phyloP scores from a whole-genome alignment of 2,329 filamentous ascomycete genomes.

The Diplodia seriata region DNA sequence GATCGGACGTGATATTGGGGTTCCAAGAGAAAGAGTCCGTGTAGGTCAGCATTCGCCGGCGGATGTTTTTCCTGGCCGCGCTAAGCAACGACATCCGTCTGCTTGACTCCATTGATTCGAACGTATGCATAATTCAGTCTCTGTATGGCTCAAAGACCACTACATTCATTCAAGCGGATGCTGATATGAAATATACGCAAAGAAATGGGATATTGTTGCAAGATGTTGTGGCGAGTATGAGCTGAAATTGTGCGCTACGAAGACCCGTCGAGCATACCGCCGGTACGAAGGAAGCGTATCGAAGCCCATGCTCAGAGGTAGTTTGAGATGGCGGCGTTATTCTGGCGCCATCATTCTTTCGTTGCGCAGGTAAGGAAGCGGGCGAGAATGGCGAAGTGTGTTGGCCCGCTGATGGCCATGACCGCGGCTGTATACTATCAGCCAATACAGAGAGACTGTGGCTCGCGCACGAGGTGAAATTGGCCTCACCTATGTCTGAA shows the following conservation, averaged over 20 bases:
- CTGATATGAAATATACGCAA: no score
- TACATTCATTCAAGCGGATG: no score
- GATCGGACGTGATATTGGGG: neutral
- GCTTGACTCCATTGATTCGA: neutral
- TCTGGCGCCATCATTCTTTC: neutral
- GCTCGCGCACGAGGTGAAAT: neutral
- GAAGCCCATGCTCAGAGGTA: neutral
- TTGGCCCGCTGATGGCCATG: neutral
- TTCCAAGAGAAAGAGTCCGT: neutral
- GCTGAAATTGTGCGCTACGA: neutral
- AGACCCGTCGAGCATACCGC: neutral
- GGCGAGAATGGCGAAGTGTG: neutral
- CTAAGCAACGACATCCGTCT: neutral
- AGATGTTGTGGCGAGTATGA: no score
- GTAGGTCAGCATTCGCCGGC: neutral
- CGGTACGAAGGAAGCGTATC: neutral
- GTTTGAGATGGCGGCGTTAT: neutral
- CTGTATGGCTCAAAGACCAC: no score
- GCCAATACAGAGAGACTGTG: neutral
- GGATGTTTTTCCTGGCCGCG: neutral
- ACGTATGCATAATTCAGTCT: neutral
- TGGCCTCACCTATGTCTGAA: neutral
- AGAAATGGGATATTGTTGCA: no score
- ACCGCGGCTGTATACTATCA: neutral
- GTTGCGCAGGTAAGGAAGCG: neutral